Percentiles rank a stretch among this genome's conserved stretches.
Evolutionary conservation across 2,329 filamentous ascomycete genomes (phyloP).

Genomic region (Dactylellina leptospora): DNA sequence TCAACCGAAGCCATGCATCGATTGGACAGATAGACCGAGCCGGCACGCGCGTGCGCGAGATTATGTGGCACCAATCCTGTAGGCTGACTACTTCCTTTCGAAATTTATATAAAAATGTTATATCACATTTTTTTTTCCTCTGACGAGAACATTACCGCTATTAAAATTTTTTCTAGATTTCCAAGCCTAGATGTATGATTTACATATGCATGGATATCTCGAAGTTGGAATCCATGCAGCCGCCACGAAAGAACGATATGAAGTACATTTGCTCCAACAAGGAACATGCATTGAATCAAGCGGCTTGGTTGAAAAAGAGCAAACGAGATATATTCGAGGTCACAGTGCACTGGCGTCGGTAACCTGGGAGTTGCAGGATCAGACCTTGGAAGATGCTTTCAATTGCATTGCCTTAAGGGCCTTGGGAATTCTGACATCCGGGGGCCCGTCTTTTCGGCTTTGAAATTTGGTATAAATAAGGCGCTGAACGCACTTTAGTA

Average conservation of each 20-base stretch:
- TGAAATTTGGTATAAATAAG: too few species aligned
- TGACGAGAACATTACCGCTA: slow-evolving; percentile 1
- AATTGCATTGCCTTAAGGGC: background rate
- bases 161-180: background rate
- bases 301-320: background rate
- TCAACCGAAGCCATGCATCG: slow-evolving; percentile 8
- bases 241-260: too few species aligned
- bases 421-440: background rate
- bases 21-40: slow-evolving; percentile 14
- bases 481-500: too few species aligned
- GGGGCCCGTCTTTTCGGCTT: too few species aligned
- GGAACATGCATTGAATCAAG: slow-evolving; percentile 6
- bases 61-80: slow-evolving; percentile 11
- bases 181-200: too few species aligned
- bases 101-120: slow-evolving; percentile 25
- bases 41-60: slow-evolving; percentile 20
- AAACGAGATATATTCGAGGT: background rate
- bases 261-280: background rate
- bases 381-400: background rate
- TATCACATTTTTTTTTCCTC: slow-evolving; percentile 25
- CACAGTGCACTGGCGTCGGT: background rate
- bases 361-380: background rate
- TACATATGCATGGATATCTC: too few species aligned
- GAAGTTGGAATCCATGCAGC: too few species aligned
- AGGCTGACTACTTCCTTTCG: slow-evolving; percentile 5